Conservation (phyloP, 305 asterid species). For the Fraxinus latifolia region DNA sequence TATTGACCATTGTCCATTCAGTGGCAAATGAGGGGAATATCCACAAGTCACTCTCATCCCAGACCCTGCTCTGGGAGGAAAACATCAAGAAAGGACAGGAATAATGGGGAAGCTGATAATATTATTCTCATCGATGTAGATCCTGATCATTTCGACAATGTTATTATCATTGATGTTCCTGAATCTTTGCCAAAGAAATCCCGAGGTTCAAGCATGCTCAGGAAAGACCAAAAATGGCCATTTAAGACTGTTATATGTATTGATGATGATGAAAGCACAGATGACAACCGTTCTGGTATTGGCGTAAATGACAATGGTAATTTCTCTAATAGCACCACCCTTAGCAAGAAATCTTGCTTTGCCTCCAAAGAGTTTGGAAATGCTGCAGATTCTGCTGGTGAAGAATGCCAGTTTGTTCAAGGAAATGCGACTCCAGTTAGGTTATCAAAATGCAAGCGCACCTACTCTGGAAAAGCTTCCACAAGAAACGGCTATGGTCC, state of each 20-base stretch:
- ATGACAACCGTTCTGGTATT: constrained; percentile 18
- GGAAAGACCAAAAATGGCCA: constrained; percentile 33
- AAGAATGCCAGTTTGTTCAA: constrained; percentile 41
- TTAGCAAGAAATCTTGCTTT: constrained; percentile 34
- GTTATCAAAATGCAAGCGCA: constrained; percentile 79
- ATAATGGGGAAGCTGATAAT: constrained; percentile 38
- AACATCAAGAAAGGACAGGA: constrained; percentile 50
- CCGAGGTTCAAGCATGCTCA: constrained; percentile 28
- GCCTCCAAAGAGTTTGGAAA: constrained; percentile 25
- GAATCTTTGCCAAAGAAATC: constrained; percentile 38
- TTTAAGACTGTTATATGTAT: constrained; percentile 51
- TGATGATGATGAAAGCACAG: constrained; percentile 66
- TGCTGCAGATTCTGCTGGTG: constrained; percentile 31
- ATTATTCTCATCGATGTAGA: constrained; percentile 68
- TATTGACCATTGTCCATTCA: constrained; percentile 16
- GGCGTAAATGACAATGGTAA: constrained; percentile 25
- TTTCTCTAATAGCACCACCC: constrained; percentile 38
- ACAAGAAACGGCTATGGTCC: constrained; percentile 50
- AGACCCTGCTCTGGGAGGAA: constrained; percentile 45
- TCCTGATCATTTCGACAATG: constrained; percentile 40
- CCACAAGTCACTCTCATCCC: constrained; percentile 37
- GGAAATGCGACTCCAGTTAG: constrained; percentile 60
- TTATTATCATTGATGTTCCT: constrained; percentile 62
- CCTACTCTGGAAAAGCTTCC: constrained; percentile 66
- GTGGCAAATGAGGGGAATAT: constrained; percentile 51